Evolutionary conservation across 129 eudicot genomes (phyloP).

Genomic region (Scalesia atractyloides): DNA sequence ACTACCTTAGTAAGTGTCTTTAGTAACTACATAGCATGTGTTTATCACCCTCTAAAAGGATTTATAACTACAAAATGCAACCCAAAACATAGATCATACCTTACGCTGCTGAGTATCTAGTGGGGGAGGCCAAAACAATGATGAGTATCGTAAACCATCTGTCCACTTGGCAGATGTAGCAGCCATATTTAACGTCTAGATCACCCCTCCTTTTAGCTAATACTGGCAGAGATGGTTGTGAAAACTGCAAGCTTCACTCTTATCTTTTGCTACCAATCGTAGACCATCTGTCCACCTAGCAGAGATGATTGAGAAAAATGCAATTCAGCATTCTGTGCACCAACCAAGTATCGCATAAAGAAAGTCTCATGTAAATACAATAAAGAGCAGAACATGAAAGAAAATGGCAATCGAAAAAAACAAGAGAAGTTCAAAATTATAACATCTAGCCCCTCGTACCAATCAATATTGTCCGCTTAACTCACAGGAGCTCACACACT

Average conservation of each 20-base stretch:
- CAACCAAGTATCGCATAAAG: constrained; percentile 19
- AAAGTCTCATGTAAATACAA: neutral
- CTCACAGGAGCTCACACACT: too few relatives aligned
- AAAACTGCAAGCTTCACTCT: constrained; percentile 32
- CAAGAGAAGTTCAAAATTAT: neutral
- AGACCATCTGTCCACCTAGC: too few relatives aligned
- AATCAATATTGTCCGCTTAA: too few relatives aligned
- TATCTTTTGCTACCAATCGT: constrained; percentile 60
- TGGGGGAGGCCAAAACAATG: constrained; percentile 94
- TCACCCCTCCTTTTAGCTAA: constrained; percentile 24
- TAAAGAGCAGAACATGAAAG: neutral
- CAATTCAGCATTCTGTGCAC: constrained; percentile 55
- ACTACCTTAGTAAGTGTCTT: constrained; percentile 2
- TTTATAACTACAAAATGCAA: constrained; percentile 20
- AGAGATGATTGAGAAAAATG: constrained; percentile 48
- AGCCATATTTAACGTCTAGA: constrained; percentile 51
- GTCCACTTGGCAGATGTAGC: constrained; percentile 79
- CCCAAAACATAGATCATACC: constrained; percentile 39
- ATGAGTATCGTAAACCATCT: constrained; percentile 83
- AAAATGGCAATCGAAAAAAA: neutral
- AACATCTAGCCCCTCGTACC: too few relatives aligned
- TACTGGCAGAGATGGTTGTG: constrained; percentile 26
- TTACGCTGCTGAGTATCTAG: constrained; percentile 71
- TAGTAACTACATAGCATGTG: constrained; percentile 4
- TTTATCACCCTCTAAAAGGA: constrained; percentile 10